Conservation (phyloP, 805 yeast genomes). For the Dipodascus albidus region DNA sequence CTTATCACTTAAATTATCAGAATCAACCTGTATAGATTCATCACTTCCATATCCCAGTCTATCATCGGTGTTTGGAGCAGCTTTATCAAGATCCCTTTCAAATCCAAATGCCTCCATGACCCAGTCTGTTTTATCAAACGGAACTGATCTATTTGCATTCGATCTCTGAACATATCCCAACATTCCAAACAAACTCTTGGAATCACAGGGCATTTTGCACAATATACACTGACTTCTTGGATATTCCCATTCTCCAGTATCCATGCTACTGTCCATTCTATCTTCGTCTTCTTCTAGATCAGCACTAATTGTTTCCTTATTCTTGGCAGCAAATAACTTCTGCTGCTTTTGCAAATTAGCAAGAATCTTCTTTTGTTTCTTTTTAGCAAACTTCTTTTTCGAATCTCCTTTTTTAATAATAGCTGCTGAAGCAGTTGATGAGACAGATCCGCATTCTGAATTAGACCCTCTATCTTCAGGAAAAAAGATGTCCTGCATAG, state of each 20-base stretch:
- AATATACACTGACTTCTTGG: slow-evolving; percentile 70
- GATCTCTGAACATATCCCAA: slow-evolving; percentile 49
- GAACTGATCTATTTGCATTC: slow-evolving; percentile 51
- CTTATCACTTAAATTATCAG: slow-evolving; percentile 15
- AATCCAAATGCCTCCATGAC: slow-evolving; percentile 50
- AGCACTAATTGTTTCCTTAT: slow-evolving; percentile 13
- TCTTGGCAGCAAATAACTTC: slow-evolving; percentile 52
- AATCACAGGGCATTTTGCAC: slow-evolving; percentile 65
- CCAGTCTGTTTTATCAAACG: slow-evolving; percentile 56
- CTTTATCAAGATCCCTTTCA: slow-evolving; percentile 28
- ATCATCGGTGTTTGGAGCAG: slow-evolving; percentile 6
- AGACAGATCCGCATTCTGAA: slow-evolving; percentile 56
- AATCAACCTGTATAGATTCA: neutral
- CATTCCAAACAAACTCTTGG: slow-evolving; percentile 64
- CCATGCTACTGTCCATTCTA: slow-evolving; percentile 7
- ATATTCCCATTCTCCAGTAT: slow-evolving; percentile 40
- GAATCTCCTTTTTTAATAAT: slow-evolving; percentile 36
- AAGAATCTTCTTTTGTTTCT: slow-evolving; percentile 57
- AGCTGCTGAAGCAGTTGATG: slow-evolving; percentile 11
- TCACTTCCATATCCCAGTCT: neutral
- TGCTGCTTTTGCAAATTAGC: slow-evolving; percentile 77
- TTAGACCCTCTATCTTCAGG: slow-evolving; percentile 42
- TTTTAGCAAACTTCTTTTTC: slow-evolving; percentile 39
- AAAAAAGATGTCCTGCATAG: neutral
- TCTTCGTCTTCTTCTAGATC: slow-evolving; percentile 22